Conservation (phyloP, 2,329 filamentous ascomycete genomes). For the Ceratocystis ficicola region DNA sequence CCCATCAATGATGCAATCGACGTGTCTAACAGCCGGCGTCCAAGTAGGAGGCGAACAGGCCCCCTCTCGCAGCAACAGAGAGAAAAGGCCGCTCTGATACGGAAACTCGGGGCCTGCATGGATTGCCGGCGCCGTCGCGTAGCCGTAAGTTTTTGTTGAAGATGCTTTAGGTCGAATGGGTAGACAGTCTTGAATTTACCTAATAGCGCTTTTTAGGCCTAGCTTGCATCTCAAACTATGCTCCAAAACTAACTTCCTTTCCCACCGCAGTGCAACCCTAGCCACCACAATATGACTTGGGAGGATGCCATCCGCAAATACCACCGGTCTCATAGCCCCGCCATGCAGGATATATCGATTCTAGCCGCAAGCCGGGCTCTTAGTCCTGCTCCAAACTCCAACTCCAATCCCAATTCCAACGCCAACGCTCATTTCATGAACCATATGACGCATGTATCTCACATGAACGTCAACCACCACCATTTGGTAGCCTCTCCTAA, state of each 20-base stretch:
- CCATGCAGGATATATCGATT: conserved; percentile 38
- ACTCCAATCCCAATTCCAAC: conserved; percentile 19
- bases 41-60: conserved; percentile 47
- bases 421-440: background rate
- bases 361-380: conserved; percentile 34
- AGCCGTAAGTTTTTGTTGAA: conserved; percentile 37
- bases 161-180: background rate
- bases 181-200: background rate
- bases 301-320: conserved; percentile 46
- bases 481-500: background rate
- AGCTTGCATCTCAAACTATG: background rate
- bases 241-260: conserved; percentile 7
- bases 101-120: conserved; percentile 46
- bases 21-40: conserved; percentile 41
- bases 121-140: conserved; percentile 46
- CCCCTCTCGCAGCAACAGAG: conserved; percentile 47
- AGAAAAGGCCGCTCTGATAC: conserved; percentile 47
- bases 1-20: conserved; percentile 45
- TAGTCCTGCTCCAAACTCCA: conserved; percentile 34
- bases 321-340: conserved; percentile 40
- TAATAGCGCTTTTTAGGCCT: too few relatives aligned
- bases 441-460: background rate
- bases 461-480: conserved; percentile 8
- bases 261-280: conserved; percentile 41
- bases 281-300: conserved; percentile 50